Evolutionary conservation across 352 stramenopile species (phyloP), one percentile per base, ranked within the genome.

Genomic region (Phytopythium chamaehyphon): DNA sequence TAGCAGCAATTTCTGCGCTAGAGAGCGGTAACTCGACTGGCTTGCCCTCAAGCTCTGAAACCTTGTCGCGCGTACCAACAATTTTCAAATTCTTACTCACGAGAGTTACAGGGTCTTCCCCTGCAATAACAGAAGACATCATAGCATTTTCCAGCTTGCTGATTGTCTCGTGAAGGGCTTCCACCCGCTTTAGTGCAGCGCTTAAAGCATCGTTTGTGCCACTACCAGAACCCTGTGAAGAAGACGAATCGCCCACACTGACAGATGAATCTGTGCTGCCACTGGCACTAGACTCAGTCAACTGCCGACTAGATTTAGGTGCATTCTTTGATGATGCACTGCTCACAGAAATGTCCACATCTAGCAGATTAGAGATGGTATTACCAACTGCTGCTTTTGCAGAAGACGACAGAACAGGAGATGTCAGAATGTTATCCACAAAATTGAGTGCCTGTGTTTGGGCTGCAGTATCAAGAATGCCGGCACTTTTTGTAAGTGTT

Each of bases 21-120:
- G 66, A 67, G 1, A 83, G 61, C 4, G 76, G 76, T 0, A 83
- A 40, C 14, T 59, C 45, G 10, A 87, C 47, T 12, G 52, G 40
- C 0, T 38, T 51, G 6, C 69, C 69, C 51, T 83, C 73, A 16
- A 87, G 64, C 5, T 71, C 45, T 26, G 73, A 80, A 5, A 61
- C 73, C 0, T 47, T 64, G 50, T 85, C 76, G 7, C 77, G 63
- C 7, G 55, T 56, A 1, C 63, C 73, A 2, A 83, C 66, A 6
- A 88, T 68, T 38, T 76, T 71, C 9, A 88, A 51, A 22, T 88
- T 88, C 59, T 85, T 86, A 0, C 74, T 82, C 18, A 86, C 60
- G 0, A 88, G 62, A 2, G 70, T 88, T 36, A 72, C 64, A 0
- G 74, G 63, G 1, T 52, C 59, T 61, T 88, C 77, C 7, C 75